Percentiles rank a stretch among this genome's conserved stretches.
Conservation (phyloP, 352 stramenopile species). For the Pythium brachiatum region DNA sequence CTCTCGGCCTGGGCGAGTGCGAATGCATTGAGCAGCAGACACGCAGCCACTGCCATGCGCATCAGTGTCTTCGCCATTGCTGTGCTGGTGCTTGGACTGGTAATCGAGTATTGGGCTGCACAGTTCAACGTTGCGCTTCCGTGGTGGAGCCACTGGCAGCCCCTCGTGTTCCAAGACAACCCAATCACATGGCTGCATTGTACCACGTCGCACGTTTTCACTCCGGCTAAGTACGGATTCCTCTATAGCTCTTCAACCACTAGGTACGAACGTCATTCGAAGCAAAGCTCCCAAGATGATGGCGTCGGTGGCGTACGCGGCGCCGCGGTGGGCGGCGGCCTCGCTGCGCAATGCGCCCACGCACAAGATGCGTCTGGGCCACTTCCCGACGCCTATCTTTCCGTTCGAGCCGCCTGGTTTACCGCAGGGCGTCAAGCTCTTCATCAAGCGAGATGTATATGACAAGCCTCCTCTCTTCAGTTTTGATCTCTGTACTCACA, state of each 20-base stretch:
- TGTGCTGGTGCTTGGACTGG: too few species aligned
- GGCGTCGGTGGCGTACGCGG: slow-evolving; percentile 53
- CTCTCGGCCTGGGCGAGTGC: background rate
- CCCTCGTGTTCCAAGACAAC: background rate
- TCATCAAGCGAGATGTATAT: slow-evolving; percentile 80
- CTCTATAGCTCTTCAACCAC: background rate
- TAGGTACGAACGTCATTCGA: slow-evolving; percentile 7
- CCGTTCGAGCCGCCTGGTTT: slow-evolving; percentile 68
- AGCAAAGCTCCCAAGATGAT: slow-evolving; percentile 36
- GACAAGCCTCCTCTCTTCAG: too few species aligned
- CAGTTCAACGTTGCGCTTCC: background rate
- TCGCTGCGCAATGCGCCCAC: slow-evolving; percentile 41
- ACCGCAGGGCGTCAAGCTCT: slow-evolving; percentile 66
- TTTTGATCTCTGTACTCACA: too few species aligned
- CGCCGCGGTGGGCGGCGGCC: slow-evolving; percentile 54
- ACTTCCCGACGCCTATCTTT: slow-evolving; percentile 83
- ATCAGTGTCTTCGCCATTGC: background rate
- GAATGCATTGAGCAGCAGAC: background rate
- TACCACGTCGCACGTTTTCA: slow-evolving; percentile 20
- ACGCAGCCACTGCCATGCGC: background rate
- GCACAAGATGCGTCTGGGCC: slow-evolving; percentile 55
- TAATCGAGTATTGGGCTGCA: too few species aligned
- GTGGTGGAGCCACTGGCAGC: too few species aligned
- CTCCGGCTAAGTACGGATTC: slow-evolving; percentile 5
- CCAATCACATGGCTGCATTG: slow-evolving; percentile 22